Percentiles rank a stretch among this genome's conserved stretches.
phyloP scores from a whole-genome alignment of 116 monocot species.

The Papilionanthe hybrid region DNA sequence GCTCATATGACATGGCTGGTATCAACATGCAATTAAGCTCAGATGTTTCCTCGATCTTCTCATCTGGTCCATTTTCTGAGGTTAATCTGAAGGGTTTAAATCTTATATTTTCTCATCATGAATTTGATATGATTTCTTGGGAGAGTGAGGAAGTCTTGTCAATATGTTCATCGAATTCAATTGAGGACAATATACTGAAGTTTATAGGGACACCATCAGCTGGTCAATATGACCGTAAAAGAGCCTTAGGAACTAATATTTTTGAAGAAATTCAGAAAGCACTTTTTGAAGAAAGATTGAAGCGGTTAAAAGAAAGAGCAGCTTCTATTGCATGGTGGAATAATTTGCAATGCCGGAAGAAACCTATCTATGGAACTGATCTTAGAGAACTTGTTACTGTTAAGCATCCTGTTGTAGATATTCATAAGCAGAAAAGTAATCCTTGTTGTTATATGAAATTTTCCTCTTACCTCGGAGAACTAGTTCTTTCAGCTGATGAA shows the following conservation, averaged over 20 bases:
- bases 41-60: slow-evolving; percentile 48
- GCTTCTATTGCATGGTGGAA: slow-evolving; percentile 92
- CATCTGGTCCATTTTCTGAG: slow-evolving; percentile 53
- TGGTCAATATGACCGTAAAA: slow-evolving; percentile 21
- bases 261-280: slow-evolving; percentile 86
- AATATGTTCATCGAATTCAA: slow-evolving; percentile 19
- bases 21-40: slow-evolving; percentile 83
- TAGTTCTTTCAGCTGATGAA: slow-evolving; percentile 70
- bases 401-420: slow-evolving; percentile 64
- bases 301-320: slow-evolving; percentile 63
- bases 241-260: slow-evolving; percentile 44
- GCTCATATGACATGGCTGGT: slow-evolving; percentile 91
- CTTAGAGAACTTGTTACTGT: slow-evolving; percentile 68
- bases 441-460: slow-evolving; percentile 67
- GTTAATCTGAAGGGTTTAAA: slow-evolving; percentile 66
- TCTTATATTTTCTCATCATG: slow-evolving; percentile 72
- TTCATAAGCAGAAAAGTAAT: slow-evolving; percentile 63
- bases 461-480: slow-evolving; percentile 71
- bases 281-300: slow-evolving; percentile 71
- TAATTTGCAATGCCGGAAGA: slow-evolving; percentile 62
- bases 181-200: slow-evolving; percentile 10
- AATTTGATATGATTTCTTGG: slow-evolving; percentile 83
- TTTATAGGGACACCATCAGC: slow-evolving; percentile 6
- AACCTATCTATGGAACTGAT: slow-evolving; percentile 78
- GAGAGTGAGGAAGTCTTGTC: slow-evolving; percentile 58